These are phyloP conservation scores for Lachnellula occidentalis DNA, from an alignment of 2,329 filamentous ascomycete genomes.

Conservation along the genomic window DNA sequence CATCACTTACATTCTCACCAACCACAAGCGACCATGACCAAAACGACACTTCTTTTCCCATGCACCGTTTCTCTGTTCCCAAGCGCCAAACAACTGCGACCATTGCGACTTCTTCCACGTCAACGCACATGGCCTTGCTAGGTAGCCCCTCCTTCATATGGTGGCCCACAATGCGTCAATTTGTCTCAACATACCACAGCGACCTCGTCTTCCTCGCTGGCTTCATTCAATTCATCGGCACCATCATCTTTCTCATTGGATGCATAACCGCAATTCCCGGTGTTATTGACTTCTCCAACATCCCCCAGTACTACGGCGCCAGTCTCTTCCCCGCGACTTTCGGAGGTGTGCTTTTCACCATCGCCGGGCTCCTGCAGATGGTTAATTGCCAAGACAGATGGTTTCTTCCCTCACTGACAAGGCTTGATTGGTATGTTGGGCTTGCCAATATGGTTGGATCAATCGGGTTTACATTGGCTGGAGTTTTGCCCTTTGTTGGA, in stretches of 20 bases:
- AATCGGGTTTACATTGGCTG: slow-evolving; percentile 19
- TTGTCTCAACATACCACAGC: slow-evolving; percentile 6
- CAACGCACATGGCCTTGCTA: slow-evolving; percentile 9
- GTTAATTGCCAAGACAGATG: slow-evolving; percentile 13
- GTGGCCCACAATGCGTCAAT: slow-evolving; percentile 11
- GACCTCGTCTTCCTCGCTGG: slow-evolving; percentile 12
- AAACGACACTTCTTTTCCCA: background rate
- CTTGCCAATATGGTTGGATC: slow-evolving; percentile 16
- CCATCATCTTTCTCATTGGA: slow-evolving; percentile 20
- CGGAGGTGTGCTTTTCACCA: slow-evolving; percentile 19
- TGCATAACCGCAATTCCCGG: slow-evolving; percentile 16
- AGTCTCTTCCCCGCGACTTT: slow-evolving; percentile 20
- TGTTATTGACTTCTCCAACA: slow-evolving; percentile 13
- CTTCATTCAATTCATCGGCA: slow-evolving; percentile 16
- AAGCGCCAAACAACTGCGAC: background rate
- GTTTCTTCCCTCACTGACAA: slow-evolving; percentile 9
- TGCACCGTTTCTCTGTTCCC: background rate
- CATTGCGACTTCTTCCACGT: background rate
- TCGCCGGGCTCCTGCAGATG: slow-evolving; percentile 9
- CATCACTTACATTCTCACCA: background rate
- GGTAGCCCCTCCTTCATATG: slow-evolving; percentile 16
- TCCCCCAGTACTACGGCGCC: background rate
- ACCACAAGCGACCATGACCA: background rate
- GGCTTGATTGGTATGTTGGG: slow-evolving; percentile 16
- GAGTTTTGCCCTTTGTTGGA: slow-evolving; percentile 11